Conservation (phyloP, 2,329 filamentous ascomycete genomes). For the Phaeosphaeria sp. region DNA sequence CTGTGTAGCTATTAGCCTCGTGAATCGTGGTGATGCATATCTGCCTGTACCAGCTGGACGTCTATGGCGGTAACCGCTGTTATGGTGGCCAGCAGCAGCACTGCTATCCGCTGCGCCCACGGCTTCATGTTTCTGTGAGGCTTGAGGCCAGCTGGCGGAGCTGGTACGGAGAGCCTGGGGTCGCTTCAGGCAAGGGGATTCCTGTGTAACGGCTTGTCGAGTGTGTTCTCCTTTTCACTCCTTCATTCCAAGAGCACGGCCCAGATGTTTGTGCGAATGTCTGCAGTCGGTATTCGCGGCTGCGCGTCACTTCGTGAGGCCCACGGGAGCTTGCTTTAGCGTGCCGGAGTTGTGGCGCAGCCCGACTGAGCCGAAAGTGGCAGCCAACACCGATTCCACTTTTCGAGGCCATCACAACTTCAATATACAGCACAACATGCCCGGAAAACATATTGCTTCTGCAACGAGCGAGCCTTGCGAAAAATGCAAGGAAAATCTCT, state of each 20-base stretch:
- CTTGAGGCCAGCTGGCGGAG: constrained; percentile 41
- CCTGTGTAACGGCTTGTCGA: constrained; percentile 1
- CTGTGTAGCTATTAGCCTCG: constrained; percentile 52
- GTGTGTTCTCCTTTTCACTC: neutral
- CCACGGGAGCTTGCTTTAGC: constrained; percentile 18
- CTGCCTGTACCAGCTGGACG: constrained; percentile 39
- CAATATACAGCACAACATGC: constrained; percentile 30
- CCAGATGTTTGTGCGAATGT: neutral
- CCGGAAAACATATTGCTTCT: constrained; percentile 34
- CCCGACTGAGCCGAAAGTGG: constrained; percentile 6
- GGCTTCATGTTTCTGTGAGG: constrained; percentile 40
- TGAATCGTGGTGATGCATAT: neutral
- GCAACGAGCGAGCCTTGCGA: constrained; percentile 53
- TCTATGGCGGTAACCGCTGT: constrained; percentile 46
- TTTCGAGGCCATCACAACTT: constrained; percentile 7
- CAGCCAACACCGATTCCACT: neutral
- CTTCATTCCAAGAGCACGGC: neutral
- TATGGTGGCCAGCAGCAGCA: constrained; percentile 41
- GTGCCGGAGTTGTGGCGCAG: constrained; percentile 22
- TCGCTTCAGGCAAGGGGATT: constrained; percentile 1
- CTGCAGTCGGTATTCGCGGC: constrained; percentile 5
- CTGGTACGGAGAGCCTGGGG: constrained; percentile 10
- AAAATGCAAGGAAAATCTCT: constrained; percentile 61
- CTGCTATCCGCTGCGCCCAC: constrained; percentile 37
- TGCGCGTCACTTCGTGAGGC: constrained; percentile 27